A percentile compares a stretch with the other conserved stretches of the same genome.
These are phyloP conservation scores for Linnemannia hyalina DNA, from an alignment of 192 early-diverging fungal species.

Conservation along the genomic window DNA sequence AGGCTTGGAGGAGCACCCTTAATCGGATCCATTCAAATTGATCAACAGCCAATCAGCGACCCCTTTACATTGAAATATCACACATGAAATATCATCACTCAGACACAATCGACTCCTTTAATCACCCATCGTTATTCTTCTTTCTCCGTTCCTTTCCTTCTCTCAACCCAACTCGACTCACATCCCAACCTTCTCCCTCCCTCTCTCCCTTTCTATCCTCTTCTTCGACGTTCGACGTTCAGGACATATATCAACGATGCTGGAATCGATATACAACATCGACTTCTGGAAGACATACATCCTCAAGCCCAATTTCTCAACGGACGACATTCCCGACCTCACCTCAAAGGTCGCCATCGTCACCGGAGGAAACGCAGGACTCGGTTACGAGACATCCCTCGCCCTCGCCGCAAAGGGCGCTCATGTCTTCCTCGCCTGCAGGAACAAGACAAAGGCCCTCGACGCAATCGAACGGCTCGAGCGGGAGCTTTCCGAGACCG, in stretches of 20 bases:
- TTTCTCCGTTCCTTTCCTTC: neutral
- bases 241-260: conserved; percentile 10
- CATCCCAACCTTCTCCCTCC: neutral
- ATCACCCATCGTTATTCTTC: neutral
- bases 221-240: neutral
- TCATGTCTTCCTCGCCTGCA: conserved; percentile 52
- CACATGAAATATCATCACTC: too few species aligned
- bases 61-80: too few species aligned
- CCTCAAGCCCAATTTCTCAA: conserved; percentile 17
- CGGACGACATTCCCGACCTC: conserved; percentile 55
- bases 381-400: conserved; percentile 48
- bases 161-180: neutral
- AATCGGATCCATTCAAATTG: neutral
- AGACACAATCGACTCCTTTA: too few species aligned
- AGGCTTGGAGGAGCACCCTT: neutral
- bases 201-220: neutral
- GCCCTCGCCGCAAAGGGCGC: conserved; percentile 48
- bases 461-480: conserved; percentile 46
- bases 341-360: conserved; percentile 61
- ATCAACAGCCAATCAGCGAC: too few species aligned
- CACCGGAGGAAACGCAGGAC: conserved; percentile 64
- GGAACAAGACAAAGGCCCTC: conserved; percentile 17
- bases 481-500: conserved; percentile 44
- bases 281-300: conserved; percentile 48
- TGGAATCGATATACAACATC: conserved; percentile 35